Evolutionary conservation across 208 protist genomes (phyloP).

Genomic region (Leishmania braziliensis): DNA sequence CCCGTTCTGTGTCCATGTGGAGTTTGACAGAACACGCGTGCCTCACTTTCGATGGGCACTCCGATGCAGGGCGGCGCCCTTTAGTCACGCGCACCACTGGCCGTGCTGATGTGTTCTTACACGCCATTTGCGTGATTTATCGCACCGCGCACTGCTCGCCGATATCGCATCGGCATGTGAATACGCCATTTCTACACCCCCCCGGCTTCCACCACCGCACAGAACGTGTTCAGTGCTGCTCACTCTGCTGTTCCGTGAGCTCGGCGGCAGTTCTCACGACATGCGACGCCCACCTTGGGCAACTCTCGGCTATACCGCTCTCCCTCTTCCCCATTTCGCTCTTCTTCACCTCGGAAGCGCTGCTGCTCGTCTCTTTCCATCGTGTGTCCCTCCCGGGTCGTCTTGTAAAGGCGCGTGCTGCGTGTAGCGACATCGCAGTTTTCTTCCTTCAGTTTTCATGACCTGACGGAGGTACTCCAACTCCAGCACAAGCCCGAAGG

Average conservation of each 20-base stretch:
- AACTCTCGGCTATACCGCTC: background rate
- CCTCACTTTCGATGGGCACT: too few relatives aligned
- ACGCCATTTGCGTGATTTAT: too few relatives aligned
- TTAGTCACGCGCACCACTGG: too few relatives aligned
- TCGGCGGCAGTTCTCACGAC: background rate
- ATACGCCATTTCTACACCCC: too few relatives aligned
- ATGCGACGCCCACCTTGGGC: conserved; percentile 4
- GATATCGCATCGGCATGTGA: too few relatives aligned
- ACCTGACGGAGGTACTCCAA: background rate
- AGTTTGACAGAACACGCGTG: too few relatives aligned
- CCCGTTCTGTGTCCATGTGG: background rate
- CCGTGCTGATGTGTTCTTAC: too few relatives aligned
- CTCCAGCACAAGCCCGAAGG: background rate
- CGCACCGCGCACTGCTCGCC: too few relatives aligned
- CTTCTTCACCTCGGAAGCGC: background rate
- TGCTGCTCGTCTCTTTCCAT: background rate
- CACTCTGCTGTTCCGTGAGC: background rate
- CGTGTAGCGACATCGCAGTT: background rate
- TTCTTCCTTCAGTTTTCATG: too few relatives aligned
- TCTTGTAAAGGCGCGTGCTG: background rate
- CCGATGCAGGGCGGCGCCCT: too few relatives aligned
- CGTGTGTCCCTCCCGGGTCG: background rate
- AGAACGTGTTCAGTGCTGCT: background rate
- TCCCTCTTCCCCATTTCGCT: background rate
- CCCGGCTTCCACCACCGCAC: too few relatives aligned